Base-by-base conservation (phyloP, 768 basidiomycete species). In the Trichaptum fuscoviolaceum region DNA sequence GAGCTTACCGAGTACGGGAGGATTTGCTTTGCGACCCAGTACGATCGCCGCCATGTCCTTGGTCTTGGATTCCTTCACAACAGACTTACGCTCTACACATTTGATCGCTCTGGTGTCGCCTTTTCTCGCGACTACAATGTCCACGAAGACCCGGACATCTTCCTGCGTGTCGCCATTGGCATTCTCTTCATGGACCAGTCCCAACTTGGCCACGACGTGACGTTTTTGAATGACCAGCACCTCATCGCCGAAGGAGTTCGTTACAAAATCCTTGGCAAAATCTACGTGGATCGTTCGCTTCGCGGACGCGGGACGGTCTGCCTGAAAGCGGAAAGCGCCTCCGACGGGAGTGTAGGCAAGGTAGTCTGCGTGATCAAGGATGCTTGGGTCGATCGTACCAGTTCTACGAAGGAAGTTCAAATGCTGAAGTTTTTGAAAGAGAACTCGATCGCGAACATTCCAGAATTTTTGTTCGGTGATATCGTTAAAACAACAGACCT, bases 271-370 rank as follows among this genome's bases (percentile, higher is more conserved):
- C 15, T 15, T 15, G 15, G 9, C 17, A 24, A 25, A 12, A 61
- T 61, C 30, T 61, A 18, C 30, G 2, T 25, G 30, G 59, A 61
- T 17, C 17, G 15, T 5, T 18, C 59, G 24, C 17, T 61, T 61
- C 59, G 59, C 23, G 59, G 59, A 24, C 24, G 59, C 25, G 59
- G 59, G 59, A 61, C 59, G 10, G 30, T 61, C 15, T 61, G 59
- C 23, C 30, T 25, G 25, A 61, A 61, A 61, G 59, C 42, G 42
- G 20, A 52, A 52, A 2, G 59, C 59, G 18, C 2, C 2, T 12
- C 10, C 3, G 59, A 9, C 24, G 23, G 23, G 59, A 20, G 24
- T 2, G 23, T 2, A 12, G 59, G 59, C 30, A 3, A 20, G 30
- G 30, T 34, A 3, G n/a, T n/a, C n/a, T 61, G 24, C 23, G 59